A percentile compares a stretch with the other conserved stretches of the same genome.
phyloP scores from a whole-genome alignment of 441 rosid species.

The Pelargonium citronellum region DNA sequence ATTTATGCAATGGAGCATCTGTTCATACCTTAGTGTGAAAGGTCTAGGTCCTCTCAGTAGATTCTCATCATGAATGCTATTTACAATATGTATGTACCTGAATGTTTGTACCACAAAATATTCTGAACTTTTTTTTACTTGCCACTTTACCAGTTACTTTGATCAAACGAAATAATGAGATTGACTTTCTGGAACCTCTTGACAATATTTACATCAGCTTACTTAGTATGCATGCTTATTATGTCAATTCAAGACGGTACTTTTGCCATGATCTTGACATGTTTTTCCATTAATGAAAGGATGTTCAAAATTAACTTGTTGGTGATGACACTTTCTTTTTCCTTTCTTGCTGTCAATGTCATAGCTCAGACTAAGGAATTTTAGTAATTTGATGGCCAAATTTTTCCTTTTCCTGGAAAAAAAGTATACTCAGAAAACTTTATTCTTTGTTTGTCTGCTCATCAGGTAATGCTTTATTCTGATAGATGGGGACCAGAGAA shows the following conservation, averaged over 20 bases:
- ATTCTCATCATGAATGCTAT: constrained; percentile 12
- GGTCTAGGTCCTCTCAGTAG: constrained; percentile 12
- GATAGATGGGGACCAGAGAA: neutral
- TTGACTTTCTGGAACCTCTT: neutral
- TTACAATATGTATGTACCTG: neutral
- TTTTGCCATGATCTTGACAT: neutral
- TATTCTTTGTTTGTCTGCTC: constrained; percentile 26
- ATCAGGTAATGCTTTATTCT: constrained; percentile 23
- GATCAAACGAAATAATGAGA: neutral
- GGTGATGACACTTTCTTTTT: neutral
- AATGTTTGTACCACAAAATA: neutral
- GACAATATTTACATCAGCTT: neutral
- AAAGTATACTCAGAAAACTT: constrained; percentile 8
- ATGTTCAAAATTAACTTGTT: neutral
- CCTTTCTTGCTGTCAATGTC: neutral
- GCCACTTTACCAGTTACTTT: neutral
- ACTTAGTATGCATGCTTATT: neutral
- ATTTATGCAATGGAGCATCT: constrained; percentile 20
- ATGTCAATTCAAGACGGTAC: neutral
- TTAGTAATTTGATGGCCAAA: neutral
- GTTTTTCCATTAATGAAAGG: neutral
- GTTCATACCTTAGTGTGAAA: constrained; percentile 12
- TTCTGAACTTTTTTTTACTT: neutral
- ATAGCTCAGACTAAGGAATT: neutral
- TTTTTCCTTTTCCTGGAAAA: neutral